These are phyloP conservation scores for Brassica carinata DNA, from an alignment of 345 rosid species.

Conservation along the genomic window DNA sequence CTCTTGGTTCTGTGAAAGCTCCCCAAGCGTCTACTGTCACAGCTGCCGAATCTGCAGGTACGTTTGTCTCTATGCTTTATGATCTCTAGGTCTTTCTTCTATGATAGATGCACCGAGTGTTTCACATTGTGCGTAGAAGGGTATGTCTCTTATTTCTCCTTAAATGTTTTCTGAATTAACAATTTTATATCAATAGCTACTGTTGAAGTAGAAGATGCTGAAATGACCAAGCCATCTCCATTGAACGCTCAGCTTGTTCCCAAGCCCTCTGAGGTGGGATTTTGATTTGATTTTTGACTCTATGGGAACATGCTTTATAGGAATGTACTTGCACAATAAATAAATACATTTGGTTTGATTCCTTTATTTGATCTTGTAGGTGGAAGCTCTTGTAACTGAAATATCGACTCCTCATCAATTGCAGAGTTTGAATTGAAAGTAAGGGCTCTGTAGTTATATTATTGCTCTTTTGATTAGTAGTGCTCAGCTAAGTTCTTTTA, in stretches of 20 bases:
- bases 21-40: constrained; percentile 28
- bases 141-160: not conserved
- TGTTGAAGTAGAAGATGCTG: constrained; percentile 28
- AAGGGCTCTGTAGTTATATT: constrained; percentile 16
- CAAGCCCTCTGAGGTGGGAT: constrained; percentile 64
- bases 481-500: not conserved
- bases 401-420: constrained; percentile 66
- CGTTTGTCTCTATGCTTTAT: constrained; percentile 1
- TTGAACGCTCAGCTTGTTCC: constrained; percentile 59
- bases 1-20: constrained; percentile 30
- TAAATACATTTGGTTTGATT: constrained; percentile 2
- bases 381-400: constrained; percentile 73
- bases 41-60: constrained; percentile 32
- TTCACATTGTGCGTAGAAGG: constrained; percentile 7
- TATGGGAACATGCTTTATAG: not conserved
- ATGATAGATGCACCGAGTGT: not conserved
- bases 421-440: constrained; percentile 90
- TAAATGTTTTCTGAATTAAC: not conserved
- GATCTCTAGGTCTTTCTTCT: not conserved
- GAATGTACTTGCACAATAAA: constrained; percentile 7
- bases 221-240: constrained; percentile 44
- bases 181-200: constrained; percentile 34
- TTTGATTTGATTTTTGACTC: not conserved
- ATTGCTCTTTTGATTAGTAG: constrained; percentile 2
- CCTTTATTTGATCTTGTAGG: constrained; percentile 43